These are phyloP conservation scores for Fusarium sterilihyphosum DNA, from an alignment of 2,329 filamentous ascomycete genomes.

Conservation along the genomic window DNA sequence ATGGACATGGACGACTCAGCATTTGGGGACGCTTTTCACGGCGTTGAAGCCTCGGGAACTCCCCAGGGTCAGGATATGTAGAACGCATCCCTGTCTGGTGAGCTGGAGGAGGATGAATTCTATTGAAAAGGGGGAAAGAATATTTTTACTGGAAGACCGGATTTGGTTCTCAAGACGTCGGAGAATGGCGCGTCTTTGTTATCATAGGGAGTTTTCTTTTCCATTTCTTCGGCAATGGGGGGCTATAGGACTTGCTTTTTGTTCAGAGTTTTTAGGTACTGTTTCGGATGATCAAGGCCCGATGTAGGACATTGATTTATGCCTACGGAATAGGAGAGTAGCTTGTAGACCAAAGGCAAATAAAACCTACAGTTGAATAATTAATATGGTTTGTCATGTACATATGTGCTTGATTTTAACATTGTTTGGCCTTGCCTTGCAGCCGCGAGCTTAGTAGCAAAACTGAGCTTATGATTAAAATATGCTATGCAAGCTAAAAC, in stretches of 20 bases:
- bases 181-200: slow-evolving; percentile 41
- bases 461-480: neutral
- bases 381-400: neutral
- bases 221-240: slow-evolving; percentile 8
- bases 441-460: neutral
- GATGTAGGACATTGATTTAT: slow-evolving; percentile 6
- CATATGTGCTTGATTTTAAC: neutral
- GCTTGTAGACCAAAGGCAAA: slow-evolving; percentile 18
- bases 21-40: slow-evolving; percentile 85
- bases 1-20: slow-evolving; percentile 82
- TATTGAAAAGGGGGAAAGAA: slow-evolving; percentile 6
- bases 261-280: slow-evolving; percentile 20
- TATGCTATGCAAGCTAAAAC: neutral
- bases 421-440: neutral
- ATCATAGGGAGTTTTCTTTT: slow-evolving; percentile 18
- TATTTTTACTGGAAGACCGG: slow-evolving; percentile 3
- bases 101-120: neutral
- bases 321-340: neutral
- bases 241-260: slow-evolving; percentile 23
- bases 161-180: slow-evolving; percentile 33
- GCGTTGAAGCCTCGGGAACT: slow-evolving; percentile 57
- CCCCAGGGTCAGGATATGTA: slow-evolving; percentile 51
- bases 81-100: neutral
- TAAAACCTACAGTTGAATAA: slow-evolving; percentile 6
- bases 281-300: neutral